Conservation (phyloP, 495 filamentous ascomycete genomes). For the Cenococcum geophilum region DNA sequence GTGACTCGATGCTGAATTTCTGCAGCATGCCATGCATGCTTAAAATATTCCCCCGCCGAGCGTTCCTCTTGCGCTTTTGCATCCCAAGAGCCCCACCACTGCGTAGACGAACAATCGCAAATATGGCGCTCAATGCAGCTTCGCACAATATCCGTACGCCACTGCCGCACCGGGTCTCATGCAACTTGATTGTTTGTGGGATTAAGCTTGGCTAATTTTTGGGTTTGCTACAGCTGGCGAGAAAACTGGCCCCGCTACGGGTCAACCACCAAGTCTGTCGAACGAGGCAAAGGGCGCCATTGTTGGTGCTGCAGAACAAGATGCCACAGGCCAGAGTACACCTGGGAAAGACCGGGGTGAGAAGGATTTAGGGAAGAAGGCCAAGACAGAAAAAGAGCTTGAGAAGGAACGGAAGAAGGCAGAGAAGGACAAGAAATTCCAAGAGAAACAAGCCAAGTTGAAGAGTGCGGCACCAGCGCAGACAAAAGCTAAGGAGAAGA, state of each 20-base stretch:
- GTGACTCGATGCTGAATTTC: neutral
- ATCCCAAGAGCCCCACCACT: neutral
- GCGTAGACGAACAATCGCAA: constrained; percentile 5
- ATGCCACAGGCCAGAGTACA: constrained; percentile 37
- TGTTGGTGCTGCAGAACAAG: constrained; percentile 31
- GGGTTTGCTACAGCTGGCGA: constrained; percentile 22
- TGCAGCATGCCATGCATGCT: neutral
- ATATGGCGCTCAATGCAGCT: constrained; percentile 33
- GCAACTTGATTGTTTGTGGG: constrained; percentile 1
- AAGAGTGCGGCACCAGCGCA: constrained; percentile 39
- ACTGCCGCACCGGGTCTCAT: neutral
- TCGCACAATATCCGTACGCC: constrained; percentile 24
- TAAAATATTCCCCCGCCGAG: constrained; percentile 24
- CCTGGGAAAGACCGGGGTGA: constrained; percentile 39
- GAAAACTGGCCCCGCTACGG: constrained; percentile 31
- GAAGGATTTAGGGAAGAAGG: constrained; percentile 35
- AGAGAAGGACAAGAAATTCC: constrained; percentile 55
- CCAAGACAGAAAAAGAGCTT: constrained; percentile 43
- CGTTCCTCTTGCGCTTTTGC: constrained; percentile 19
- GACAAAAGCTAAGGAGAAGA: constrained; percentile 49
- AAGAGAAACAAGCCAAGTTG: constrained; percentile 52
- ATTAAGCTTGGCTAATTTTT: constrained; percentile 3
- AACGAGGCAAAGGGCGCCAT: constrained; percentile 31
- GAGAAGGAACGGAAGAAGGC: constrained; percentile 55
- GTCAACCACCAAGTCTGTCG: constrained; percentile 20